A percentile compares a stretch with the other conserved stretches of the same genome.
These are phyloP conservation scores for Purpureocillium takamizusanense DNA, from an alignment of 2,329 filamentous ascomycete species.

Conservation along the genomic window DNA sequence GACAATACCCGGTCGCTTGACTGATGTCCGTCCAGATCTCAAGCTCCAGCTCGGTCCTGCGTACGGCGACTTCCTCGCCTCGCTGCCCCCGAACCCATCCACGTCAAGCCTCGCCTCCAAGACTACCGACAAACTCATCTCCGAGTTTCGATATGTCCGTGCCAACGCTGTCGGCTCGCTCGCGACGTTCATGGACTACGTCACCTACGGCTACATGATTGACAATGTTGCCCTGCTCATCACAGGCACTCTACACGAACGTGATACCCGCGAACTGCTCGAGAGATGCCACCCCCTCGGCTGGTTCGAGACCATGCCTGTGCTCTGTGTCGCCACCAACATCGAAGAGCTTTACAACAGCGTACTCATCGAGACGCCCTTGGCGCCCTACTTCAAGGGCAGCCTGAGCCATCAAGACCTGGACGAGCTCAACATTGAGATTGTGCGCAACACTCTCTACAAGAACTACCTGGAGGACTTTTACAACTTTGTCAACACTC, in stretches of 20 bases:
- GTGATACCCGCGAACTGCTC: conserved; percentile 89
- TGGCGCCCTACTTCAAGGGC: conserved; percentile 96
- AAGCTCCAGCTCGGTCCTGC: conserved; percentile 95
- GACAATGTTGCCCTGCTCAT: conserved; percentile 98
- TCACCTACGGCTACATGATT: conserved; percentile 99
- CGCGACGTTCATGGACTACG: conserved; percentile 92
- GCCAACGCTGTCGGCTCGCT: conserved; percentile 88
- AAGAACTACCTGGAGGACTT: conserved; percentile 99
- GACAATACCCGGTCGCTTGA: not conserved
- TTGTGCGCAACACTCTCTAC: conserved; percentile 95
- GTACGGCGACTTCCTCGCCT: conserved; percentile 92
- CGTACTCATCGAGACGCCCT: conserved; percentile 89
- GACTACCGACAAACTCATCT: conserved; percentile 95
- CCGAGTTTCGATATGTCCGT: conserved; percentile 93
- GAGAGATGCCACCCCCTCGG: conserved; percentile 94
- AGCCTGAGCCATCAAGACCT: conserved; percentile 92
- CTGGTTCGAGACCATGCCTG: conserved; percentile 98
- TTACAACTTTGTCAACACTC: conserved; percentile 83
- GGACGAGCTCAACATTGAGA: conserved; percentile 98
- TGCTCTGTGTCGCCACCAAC: conserved; percentile 94
- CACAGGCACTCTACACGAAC: conserved; percentile 93
- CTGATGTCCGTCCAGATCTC: conserved; percentile 57
- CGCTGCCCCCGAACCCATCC: conserved; percentile 90
- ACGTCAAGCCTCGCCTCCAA: conserved; percentile 91
- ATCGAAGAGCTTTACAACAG: conserved; percentile 99